Evolutionary conservation across 2,329 filamentous ascomycete genomes (phyloP), one percentile per base, ranked within the genome.

Genomic region (Stachybotrys chlorohalonatus): DNA sequence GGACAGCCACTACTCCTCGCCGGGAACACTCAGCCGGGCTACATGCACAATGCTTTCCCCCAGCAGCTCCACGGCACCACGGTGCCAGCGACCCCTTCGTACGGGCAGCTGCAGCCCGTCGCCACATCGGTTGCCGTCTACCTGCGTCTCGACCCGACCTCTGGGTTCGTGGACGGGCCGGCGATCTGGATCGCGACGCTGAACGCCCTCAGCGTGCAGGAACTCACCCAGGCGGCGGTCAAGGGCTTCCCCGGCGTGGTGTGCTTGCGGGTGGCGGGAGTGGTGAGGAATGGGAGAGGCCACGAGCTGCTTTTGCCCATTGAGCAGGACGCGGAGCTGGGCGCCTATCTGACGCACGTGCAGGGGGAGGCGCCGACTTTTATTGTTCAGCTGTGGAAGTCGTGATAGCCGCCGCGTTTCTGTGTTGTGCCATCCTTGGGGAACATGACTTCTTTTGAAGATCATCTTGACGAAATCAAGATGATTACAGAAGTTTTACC

Each of bases 271-370:
- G 76, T 91, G 15, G 83, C 90, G 62, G 88, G 87, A 2, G 70
- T 89, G 31, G 75, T 89, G 52, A 82, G 80, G 62, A 77, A 82
- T 62, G 75, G 72, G 13, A 76, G 76, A 58, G 83, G 81, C 6
- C 76, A 76, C 52, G 86, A 89, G 63, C 74, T 87, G 49, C 74
- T 74, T 15, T 79, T 89, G 62, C 72, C 77, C 54, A 85, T 93
- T 61, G 84, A 85, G 54, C 78, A 84, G 47, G 86, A 92, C 61
- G 81, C 83, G 58, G 87, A 93, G 70, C 67, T 94, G 58, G 79
- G 79, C 56, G 85, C 85, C 0, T 93, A 92, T 69, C 68, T 94
- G 60, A 75, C 79, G 50, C 85, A 89, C 64, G 75, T 86, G 31
- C 73, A 81, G 59, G 76, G 64, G 11, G 63, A 61, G 24, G 67